Evolutionary conservation across 345 rosid genomes (phyloP).

Genomic region (Mangifera indica): DNA sequence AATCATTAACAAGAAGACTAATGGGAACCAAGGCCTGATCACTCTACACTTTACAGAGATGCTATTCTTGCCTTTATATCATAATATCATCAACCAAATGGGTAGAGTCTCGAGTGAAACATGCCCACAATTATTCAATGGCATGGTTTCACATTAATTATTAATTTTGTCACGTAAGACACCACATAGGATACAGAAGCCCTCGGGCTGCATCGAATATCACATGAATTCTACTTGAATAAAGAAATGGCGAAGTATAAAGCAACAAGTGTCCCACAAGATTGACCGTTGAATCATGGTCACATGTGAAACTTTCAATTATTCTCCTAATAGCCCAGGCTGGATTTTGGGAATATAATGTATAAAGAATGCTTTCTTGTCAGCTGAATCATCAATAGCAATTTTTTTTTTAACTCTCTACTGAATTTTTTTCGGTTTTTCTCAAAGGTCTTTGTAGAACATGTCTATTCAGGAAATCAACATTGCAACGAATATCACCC

Average conservation of each 20-base stretch:
- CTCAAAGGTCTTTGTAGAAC: not conserved
- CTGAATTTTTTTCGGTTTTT: no score
- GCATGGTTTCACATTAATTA: not conserved
- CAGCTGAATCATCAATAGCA: no score
- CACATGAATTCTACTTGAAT: conserved; percentile 8
- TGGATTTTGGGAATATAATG: no score
- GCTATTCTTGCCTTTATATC: not conserved
- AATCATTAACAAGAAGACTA: no score
- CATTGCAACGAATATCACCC: conserved; percentile 6
- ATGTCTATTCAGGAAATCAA: not conserved
- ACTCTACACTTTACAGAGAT: not conserved
- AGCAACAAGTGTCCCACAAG: conserved; percentile 9
- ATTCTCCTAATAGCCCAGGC: conserved; percentile 8
- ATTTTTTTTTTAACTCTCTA: no score
- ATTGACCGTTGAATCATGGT: conserved; percentile 11
- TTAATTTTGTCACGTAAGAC: not conserved
- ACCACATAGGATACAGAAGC: not conserved
- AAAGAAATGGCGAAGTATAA: not conserved
- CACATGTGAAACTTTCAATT: conserved; percentile 7
- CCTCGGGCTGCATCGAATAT: not conserved
- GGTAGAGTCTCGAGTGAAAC: no score
- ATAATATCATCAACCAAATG: no score
- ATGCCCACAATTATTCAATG: no score
- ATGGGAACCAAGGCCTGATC: no score
- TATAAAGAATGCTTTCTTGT: no score